phyloP scores from a whole-genome alignment of 2,329 filamentous ascomycete genomes.

The Cordyceps militaris region DNA sequence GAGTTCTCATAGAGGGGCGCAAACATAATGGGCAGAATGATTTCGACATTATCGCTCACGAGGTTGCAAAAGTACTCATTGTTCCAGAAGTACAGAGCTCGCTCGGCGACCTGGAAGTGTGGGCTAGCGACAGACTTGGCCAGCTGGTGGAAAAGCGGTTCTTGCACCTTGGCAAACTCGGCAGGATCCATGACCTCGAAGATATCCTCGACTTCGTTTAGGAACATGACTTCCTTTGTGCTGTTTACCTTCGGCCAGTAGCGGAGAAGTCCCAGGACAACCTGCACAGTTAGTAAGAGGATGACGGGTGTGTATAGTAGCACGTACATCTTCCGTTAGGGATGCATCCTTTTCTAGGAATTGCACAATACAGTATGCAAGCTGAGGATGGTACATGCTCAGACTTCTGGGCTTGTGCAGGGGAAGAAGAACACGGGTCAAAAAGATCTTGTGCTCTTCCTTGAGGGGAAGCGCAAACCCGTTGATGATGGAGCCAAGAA shows the following conservation, averaged over 20 bases:
- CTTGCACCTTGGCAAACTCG: slow-evolving; percentile 97
- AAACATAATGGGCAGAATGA: slow-evolving; percentile 99
- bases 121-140: slow-evolving; percentile 97
- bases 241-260: slow-evolving; percentile 99
- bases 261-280: slow-evolving; percentile 85
- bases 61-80: slow-evolving; percentile 99
- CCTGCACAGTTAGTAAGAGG: slow-evolving; percentile 41
- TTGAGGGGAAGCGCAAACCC: slow-evolving; percentile 94
- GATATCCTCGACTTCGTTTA: slow-evolving; percentile 98
- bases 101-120: slow-evolving; percentile 97
- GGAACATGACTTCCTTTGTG: slow-evolving; percentile 99
- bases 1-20: slow-evolving; percentile 97
- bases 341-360: slow-evolving; percentile 97
- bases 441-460: slow-evolving; percentile 97
- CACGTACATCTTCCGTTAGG: slow-evolving; percentile 72
- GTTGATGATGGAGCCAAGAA: slow-evolving; percentile 97
- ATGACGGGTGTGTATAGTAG: background rate
- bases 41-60: slow-evolving; percentile 97
- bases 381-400: slow-evolving; percentile 98
- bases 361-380: slow-evolving; percentile 98
- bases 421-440: slow-evolving; percentile 86
- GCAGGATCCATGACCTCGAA: slow-evolving; percentile 99
- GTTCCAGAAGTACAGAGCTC: slow-evolving; percentile 99
- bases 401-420: slow-evolving; percentile 97
- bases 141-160: slow-evolving; percentile 92